phyloP scores from a whole-genome alignment of 2,329 filamentous ascomycete species.

The Cyclaneusma minus region DNA sequence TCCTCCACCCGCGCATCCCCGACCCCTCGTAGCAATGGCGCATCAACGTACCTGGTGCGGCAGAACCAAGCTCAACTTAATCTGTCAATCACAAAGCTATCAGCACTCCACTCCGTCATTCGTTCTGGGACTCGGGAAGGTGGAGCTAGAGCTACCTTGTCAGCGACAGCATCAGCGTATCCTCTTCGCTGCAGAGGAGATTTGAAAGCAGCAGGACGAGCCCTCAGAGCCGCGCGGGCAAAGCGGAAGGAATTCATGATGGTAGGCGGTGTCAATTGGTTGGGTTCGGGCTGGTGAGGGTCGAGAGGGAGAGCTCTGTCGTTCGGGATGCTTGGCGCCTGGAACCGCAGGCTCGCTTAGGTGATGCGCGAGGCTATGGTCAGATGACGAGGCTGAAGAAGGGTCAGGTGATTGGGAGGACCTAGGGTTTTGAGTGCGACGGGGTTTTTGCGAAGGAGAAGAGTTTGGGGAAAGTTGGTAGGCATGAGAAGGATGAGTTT shows the following conservation, averaged over 20 bases:
- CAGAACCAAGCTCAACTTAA: slow-evolving; percentile 95
- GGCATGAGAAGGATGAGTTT: no score
- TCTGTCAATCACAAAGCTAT: slow-evolving; percentile 29
- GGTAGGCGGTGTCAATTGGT: slow-evolving; percentile 26
- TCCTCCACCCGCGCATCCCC: neutral
- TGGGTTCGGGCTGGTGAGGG: slow-evolving; percentile 22
- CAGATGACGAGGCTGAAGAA: no score
- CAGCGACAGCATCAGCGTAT: slow-evolving; percentile 76
- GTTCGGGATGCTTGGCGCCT: slow-evolving; percentile 16
- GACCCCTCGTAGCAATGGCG: slow-evolving; percentile 2
- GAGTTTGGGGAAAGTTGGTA: no score
- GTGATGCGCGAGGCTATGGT: no score
- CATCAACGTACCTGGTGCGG: slow-evolving; percentile 79
- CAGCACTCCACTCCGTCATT: slow-evolving; percentile 8
- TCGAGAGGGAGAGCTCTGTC: slow-evolving; percentile 13
- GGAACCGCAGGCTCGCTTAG: slow-evolving; percentile 18
- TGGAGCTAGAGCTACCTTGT: slow-evolving; percentile 45
- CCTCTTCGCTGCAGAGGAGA: slow-evolving; percentile 69
- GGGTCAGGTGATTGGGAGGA: no score
- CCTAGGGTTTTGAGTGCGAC: no score
- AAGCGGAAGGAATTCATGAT: slow-evolving; percentile 92
- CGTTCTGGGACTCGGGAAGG: slow-evolving; percentile 8
- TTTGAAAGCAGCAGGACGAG: slow-evolving; percentile 61
- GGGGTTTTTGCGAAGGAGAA: no score
- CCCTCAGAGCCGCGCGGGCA: slow-evolving; percentile 78